A percentile compares a stretch with the other conserved stretches of the same genome.
These are phyloP conservation scores for Ramalina peruviana DNA, from an alignment of 495 filamentous ascomycete species.

Conservation along the genomic window DNA sequence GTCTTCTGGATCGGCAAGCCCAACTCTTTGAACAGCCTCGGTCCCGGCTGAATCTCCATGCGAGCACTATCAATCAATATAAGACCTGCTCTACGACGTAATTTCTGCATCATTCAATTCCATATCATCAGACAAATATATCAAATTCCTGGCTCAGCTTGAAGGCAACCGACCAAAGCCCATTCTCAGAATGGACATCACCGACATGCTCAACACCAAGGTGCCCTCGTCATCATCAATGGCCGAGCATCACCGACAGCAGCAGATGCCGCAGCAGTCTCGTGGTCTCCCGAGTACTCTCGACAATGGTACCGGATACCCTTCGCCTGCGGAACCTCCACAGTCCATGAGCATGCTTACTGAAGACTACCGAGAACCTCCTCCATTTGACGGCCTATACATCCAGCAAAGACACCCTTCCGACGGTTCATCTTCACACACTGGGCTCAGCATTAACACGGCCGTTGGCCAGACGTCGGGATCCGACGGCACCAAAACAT, in stretches of 20 bases:
- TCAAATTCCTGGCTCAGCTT: no score
- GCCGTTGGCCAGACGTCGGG: conserved; percentile 25
- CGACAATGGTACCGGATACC: conserved; percentile 37
- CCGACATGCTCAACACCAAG: conserved; percentile 54
- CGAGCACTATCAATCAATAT: no score
- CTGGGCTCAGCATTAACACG: conserved; percentile 15
- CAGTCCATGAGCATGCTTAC: conserved; percentile 45
- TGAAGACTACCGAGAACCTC: conserved; percentile 26
- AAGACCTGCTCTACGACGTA: no score
- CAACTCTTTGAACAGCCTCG: no score
- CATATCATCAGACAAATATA: no score
- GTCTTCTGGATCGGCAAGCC: no score
- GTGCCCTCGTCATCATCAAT: conserved; percentile 40
- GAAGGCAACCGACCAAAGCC: no score
- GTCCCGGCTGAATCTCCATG: no score
- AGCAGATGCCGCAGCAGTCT: conserved; percentile 37
- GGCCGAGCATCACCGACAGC: conserved; percentile 38
- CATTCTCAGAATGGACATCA: conserved; percentile 44
- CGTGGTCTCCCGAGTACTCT: conserved; percentile 32
- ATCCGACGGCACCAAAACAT: conserved; percentile 55
- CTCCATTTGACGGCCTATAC: conserved; percentile 20
- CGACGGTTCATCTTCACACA: conserved; percentile 19
- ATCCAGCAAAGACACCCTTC: conserved; percentile 16
- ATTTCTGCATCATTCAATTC: no score
- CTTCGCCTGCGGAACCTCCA: conserved; percentile 40